These are phyloP conservation scores for Cutaneotrichosporon curvatum DNA, from an alignment of 1,284 basidiomycete species.

Conservation along the genomic window DNA sequence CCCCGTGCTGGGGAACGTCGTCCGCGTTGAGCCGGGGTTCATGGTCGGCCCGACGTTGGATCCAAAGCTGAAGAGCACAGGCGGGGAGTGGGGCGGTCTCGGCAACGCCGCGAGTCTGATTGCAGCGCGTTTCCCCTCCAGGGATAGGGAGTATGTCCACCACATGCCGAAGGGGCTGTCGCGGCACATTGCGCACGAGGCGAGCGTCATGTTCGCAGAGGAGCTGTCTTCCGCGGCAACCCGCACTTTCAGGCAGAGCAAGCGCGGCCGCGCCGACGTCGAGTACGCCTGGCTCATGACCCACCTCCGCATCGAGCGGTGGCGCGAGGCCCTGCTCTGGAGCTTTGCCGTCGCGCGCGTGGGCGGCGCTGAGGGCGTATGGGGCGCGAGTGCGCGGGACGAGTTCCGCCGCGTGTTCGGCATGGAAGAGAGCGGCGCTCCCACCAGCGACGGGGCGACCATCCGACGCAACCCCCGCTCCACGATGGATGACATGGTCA, in stretches of 20 bases:
- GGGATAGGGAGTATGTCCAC: conserved; percentile 29
- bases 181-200: conserved; percentile 26
- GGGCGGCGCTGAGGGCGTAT: conserved; percentile 27
- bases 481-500: conserved; percentile 24
- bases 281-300: conserved; percentile 35
- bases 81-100: conserved; percentile 40
- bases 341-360: conserved; percentile 31
- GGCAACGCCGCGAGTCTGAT: conserved; percentile 31
- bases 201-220: conserved; percentile 31
- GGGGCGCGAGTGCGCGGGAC: conserved; percentile 21
- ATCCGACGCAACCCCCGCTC: conserved; percentile 12
- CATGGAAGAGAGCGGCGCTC: conserved; percentile 9
- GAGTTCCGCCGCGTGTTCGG: conserved; percentile 23
- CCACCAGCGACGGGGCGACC: conserved; percentile 4
- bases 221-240: conserved; percentile 24
- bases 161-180: conserved; percentile 36
- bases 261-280: conserved; percentile 30
- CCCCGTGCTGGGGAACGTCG: conserved; percentile 30
- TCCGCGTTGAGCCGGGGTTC: conserved; percentile 30
- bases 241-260: conserved; percentile 31
- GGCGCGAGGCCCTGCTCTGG: conserved; percentile 41
- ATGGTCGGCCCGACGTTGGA: conserved; percentile 21
- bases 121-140: conserved; percentile 25
- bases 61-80: conserved; percentile 16
- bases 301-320: conserved; percentile 36